A percentile compares a stretch with the other conserved stretches of the same genome.
Evolutionary conservation across 1,284 basidiomycete genomes (phyloP).

Genomic region (Boletus hoseneyae): DNA sequence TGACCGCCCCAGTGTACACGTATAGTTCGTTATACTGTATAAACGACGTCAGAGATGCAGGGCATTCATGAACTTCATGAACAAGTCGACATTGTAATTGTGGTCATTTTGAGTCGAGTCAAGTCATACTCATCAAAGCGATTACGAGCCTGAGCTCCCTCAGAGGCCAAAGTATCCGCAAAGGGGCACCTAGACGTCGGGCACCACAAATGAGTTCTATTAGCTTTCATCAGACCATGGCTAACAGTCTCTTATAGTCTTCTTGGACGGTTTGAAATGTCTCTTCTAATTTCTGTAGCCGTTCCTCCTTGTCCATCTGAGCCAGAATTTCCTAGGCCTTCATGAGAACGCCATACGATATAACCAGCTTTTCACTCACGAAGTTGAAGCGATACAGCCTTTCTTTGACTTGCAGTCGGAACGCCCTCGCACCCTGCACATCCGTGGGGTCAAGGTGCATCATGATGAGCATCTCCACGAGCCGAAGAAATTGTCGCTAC

Average conservation of each 20-base stretch:
- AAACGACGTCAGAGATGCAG: too few species aligned
- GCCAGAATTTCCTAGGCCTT: conserved; percentile 72
- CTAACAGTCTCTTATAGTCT: conserved; percentile 83
- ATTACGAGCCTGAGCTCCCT: too few species aligned
- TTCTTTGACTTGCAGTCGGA: conserved; percentile 88
- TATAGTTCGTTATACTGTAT: too few species aligned
- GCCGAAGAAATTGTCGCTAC: conserved; percentile 88
- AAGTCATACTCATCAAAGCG: too few species aligned
- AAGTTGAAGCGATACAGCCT: conserved; percentile 93
- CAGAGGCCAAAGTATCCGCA: too few species aligned
- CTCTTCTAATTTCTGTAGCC: conserved; percentile 87
- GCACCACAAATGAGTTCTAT: neutral
- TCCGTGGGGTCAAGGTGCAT: conserved; percentile 68
- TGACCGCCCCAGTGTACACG: too few species aligned
- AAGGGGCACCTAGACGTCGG: neutral
- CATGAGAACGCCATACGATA: conserved; percentile 2
- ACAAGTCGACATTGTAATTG: too few species aligned
- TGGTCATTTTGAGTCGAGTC: too few species aligned
- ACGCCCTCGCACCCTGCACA: conserved; percentile 54
- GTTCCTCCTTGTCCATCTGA: conserved; percentile 82
- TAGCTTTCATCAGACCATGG: conserved; percentile 38
- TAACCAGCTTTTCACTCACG: conserved; percentile 45
- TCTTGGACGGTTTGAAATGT: conserved; percentile 87
- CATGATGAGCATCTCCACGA: conserved; percentile 90
- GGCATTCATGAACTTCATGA: too few species aligned